phyloP scores from a whole-genome alignment of 495 filamentous ascomycete species.

The Viridothelium virens region DNA sequence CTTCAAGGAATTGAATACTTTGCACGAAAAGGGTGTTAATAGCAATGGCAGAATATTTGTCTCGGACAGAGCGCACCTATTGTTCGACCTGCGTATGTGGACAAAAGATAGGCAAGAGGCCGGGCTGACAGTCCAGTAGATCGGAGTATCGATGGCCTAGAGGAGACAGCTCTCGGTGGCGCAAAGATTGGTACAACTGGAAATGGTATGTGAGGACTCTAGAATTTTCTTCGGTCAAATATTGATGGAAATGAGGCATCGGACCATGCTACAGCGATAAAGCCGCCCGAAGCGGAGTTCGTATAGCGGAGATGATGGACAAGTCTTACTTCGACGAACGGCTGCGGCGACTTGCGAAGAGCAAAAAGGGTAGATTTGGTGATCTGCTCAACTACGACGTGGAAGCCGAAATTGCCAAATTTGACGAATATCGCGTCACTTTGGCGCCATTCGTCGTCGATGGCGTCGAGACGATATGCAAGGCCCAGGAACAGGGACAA shows the following conservation, averaged over 20 bases:
- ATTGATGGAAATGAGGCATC: conserved; percentile 25
- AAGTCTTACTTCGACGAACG: conserved; percentile 65
- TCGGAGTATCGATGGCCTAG: conserved; percentile 64
- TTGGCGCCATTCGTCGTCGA: conserved; percentile 67
- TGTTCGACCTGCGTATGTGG: conserved; percentile 72
- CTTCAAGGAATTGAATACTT: conserved; percentile 71
- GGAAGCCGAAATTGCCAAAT: conserved; percentile 68
- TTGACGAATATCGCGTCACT: conserved; percentile 60
- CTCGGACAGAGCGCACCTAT: conserved; percentile 73
- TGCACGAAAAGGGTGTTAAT: conserved; percentile 64
- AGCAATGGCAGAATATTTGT: conserved; percentile 65
- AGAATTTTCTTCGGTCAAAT: not conserved
- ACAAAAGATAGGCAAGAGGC: conserved; percentile 77
- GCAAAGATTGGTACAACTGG: conserved; percentile 50
- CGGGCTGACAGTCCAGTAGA: conserved; percentile 51
- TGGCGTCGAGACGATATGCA: conserved; percentile 50
- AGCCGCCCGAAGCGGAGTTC: conserved; percentile 64
- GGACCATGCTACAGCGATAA: conserved; percentile 73
- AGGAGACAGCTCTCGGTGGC: conserved; percentile 64
- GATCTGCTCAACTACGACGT: conserved; percentile 65
- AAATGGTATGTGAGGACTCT: conserved; percentile 37
- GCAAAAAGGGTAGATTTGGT: conserved; percentile 68
- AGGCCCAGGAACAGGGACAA: conserved; percentile 50
- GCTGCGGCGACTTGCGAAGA: conserved; percentile 54
- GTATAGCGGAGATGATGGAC: conserved; percentile 69